Evolutionary conservation across 495 filamentous ascomycete genomes (phyloP).

Genomic region (Hypoxylon cercidicola): DNA sequence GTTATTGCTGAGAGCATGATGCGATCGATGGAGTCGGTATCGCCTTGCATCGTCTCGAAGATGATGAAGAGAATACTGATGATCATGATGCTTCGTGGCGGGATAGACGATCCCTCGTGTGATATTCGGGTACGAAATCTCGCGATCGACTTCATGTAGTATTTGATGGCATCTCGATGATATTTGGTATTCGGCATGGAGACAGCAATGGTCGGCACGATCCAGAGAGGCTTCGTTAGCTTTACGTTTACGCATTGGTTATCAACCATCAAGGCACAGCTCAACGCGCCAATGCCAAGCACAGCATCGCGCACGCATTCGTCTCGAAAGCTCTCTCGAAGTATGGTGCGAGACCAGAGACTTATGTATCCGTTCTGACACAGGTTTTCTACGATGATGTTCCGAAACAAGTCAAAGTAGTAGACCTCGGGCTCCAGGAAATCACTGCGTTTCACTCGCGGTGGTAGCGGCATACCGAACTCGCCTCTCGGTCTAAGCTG

Average conservation of each 20-base stretch:
- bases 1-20: conserved; percentile 21
- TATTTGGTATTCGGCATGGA: conserved; percentile 8
- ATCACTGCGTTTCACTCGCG: neutral
- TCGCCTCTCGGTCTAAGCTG: neutral
- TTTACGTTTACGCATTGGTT: neutral
- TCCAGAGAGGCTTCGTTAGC: conserved; percentile 9
- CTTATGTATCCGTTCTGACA: conserved; percentile 25
- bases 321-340: conserved; percentile 32
- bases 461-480: neutral
- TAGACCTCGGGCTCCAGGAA: conserved; percentile 14
- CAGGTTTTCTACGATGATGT: conserved; percentile 25
- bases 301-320: conserved; percentile 35
- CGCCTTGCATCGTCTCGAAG: conserved; percentile 35
- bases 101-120: conserved; percentile 7
- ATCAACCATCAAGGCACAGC: conserved; percentile 22
- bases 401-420: conserved; percentile 37
- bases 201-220: conserved; percentile 6
- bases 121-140: conserved; percentile 26
- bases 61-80: conserved; percentile 31
- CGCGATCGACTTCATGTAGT: conserved; percentile 31
- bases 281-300: conserved; percentile 30
- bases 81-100: conserved; percentile 28
- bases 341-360: conserved; percentile 31
- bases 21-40: conserved; percentile 25
- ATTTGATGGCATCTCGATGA: conserved; percentile 24